These are phyloP conservation scores for Eucalyptus marginata DNA, from an alignment of 345 rosid genomes.

Conservation along the genomic window DNA sequence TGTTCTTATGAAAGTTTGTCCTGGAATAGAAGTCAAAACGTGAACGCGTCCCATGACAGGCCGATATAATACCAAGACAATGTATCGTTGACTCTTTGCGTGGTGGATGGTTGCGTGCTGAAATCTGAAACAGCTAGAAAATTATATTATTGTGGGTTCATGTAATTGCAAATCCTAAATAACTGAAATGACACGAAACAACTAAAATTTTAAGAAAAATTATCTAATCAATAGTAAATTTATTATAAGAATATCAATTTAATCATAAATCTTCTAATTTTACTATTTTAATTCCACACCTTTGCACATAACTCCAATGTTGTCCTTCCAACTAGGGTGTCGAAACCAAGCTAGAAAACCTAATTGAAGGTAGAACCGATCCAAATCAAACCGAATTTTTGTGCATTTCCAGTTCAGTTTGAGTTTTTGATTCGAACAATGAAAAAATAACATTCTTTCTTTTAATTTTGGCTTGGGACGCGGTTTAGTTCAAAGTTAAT, in stretches of 20 bases:
- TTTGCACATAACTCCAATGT: background rate
- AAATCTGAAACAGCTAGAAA: background rate
- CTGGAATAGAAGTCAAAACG: background rate
- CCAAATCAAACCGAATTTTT: fast-evolving
- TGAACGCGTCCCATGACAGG: background rate
- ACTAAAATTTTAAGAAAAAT: background rate
- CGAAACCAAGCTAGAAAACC: fast-evolving
- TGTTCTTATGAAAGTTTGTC: background rate
- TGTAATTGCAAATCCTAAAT: background rate
- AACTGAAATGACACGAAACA: background rate
- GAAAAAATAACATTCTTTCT: no score
- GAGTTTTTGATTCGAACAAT: fast-evolving
- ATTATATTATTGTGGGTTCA: background rate
- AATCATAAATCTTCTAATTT: fast-evolving
- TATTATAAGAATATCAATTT: fast-evolving
- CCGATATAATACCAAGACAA: background rate
- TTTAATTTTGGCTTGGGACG: no score
- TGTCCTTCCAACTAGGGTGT: background rate
- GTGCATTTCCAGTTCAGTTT: fast-evolving
- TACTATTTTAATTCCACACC: fast-evolving
- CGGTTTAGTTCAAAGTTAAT: no score
- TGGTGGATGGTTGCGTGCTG: background rate
- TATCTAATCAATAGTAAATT: fast-evolving
- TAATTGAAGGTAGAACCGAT: fast-evolving
- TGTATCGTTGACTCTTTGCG: background rate